Conservation (phyloP, 2,329 filamentous ascomycete genomes). For the Xylaria sp. region DNA sequence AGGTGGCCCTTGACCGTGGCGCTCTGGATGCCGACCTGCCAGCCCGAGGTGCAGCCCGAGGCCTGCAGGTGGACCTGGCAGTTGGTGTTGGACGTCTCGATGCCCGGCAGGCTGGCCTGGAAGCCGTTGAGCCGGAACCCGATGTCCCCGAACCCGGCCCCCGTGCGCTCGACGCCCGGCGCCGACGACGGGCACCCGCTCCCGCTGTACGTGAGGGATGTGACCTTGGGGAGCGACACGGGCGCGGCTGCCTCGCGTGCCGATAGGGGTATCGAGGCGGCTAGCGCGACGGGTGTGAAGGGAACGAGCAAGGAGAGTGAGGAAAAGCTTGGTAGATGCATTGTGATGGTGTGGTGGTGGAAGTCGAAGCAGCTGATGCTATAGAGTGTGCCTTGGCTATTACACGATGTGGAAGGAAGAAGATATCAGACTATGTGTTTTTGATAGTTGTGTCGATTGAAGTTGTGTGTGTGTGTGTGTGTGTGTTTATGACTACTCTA, state of each 20-base stretch:
- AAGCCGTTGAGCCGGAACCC: conserved; percentile 46
- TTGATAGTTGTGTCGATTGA: conserved; percentile 13
- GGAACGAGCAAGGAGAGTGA: conserved; percentile 37
- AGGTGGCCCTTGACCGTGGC: conserved; percentile 49
- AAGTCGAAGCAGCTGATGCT: conserved; percentile 1
- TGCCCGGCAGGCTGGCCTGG: conserved; percentile 39
- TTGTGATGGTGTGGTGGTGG: conserved; percentile 15
- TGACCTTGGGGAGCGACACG: conserved; percentile 44
- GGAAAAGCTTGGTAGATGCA: conserved; percentile 34
- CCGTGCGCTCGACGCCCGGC: conserved; percentile 48
- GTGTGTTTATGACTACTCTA: conserved; percentile 7
- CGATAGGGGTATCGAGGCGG: conserved; percentile 32
- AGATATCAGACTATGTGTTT: background rate
- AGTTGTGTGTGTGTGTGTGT: conserved; percentile 1
- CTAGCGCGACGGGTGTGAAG: conserved; percentile 35
- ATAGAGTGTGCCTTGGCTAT: background rate
- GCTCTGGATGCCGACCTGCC: conserved; percentile 52
- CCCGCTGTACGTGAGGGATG: conserved; percentile 51
- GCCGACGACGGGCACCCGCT: conserved; percentile 50
- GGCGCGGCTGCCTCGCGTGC: conserved; percentile 39
- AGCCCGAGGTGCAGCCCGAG: conserved; percentile 48
- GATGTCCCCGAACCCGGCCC: conserved; percentile 47
- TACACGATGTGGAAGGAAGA: background rate
- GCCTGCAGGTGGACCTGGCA: conserved; percentile 53
- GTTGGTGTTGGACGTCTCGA: conserved; percentile 46